A percentile compares a stretch with the other conserved stretches of the same genome.
Evolutionary conservation across 495 filamentous ascomycete genomes (phyloP).

Genomic region (Echria macrotheca): DNA sequence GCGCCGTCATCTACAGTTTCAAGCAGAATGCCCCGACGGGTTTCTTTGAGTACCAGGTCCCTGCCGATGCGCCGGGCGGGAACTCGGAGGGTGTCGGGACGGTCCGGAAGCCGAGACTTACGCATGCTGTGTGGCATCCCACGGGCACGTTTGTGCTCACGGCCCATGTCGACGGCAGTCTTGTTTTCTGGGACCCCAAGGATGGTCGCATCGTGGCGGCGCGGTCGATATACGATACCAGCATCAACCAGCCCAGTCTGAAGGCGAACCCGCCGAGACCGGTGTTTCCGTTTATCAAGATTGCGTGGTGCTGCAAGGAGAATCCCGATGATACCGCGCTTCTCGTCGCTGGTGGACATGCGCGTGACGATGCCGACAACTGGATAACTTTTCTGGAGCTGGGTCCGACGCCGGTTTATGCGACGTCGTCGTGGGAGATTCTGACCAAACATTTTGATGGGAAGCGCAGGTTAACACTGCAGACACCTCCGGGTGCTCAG

Average conservation of each 20-base stretch:
- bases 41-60: constrained; percentile 78
- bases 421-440: constrained; percentile 82
- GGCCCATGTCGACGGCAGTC: constrained; percentile 79
- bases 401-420: constrained; percentile 81
- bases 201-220: constrained; percentile 84
- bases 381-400: constrained; percentile 85
- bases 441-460: constrained; percentile 70
- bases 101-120: constrained; percentile 65
- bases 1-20: constrained; percentile 85
- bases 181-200: constrained; percentile 92
- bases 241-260: constrained; percentile 55
- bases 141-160: constrained; percentile 87
- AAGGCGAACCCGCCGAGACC: constrained; percentile 32
- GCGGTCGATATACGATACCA: constrained; percentile 65
- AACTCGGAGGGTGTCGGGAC: constrained; percentile 43
- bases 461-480: constrained; percentile 62
- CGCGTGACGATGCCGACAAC: constrained; percentile 56
- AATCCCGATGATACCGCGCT: constrained; percentile 91
- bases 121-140: constrained; percentile 86
- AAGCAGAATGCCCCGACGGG: constrained; percentile 74
- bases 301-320: constrained; percentile 86
- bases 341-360: constrained; percentile 74
- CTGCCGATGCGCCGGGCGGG: constrained; percentile 80
- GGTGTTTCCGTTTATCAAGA: constrained; percentile 60
- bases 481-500: constrained; percentile 71